A percentile compares a stretch with the other conserved stretches of the same genome.
Conservation (phyloP, 2,329 filamentous ascomycete species). For the Sclerotinia nivalis region DNA sequence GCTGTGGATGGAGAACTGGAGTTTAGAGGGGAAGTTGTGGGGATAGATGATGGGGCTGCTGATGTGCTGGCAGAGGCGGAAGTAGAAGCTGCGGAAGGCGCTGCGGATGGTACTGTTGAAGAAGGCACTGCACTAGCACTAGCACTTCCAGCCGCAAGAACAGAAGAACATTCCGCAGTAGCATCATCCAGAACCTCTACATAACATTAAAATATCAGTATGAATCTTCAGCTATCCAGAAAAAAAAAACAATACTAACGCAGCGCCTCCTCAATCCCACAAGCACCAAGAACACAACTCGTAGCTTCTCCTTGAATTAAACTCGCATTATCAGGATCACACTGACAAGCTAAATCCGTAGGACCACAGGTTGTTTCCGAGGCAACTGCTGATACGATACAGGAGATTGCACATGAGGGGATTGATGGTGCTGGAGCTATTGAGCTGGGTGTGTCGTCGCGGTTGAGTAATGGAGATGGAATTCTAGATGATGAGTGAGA, state of each 20-base stretch:
- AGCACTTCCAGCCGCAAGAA: not conserved
- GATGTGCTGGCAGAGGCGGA: not conserved
- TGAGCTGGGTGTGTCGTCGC: not conserved
- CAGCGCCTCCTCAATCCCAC: not conserved
- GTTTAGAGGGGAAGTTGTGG: not conserved
- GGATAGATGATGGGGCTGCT: not conserved
- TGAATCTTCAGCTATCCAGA: not conserved
- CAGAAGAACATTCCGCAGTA: conserved; percentile 10
- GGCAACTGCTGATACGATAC: not conserved
- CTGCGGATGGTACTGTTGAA: not conserved
- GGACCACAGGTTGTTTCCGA: not conserved
- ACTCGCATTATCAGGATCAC: not conserved
- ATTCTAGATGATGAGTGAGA: not conserved
- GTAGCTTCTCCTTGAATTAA: not conserved
- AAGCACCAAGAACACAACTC: conserved; percentile 1
- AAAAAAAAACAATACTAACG: not conserved
- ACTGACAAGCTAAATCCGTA: not conserved
- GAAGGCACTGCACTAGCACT: not conserved
- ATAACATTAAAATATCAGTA: not conserved
- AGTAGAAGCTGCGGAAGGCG: not conserved
- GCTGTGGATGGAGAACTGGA: not conserved
- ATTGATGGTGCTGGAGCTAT: not conserved
- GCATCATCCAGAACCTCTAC: not conserved
- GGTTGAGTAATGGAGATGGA: not conserved
- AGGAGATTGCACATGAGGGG: conserved; percentile 14